Evolutionary conservation across 2,329 filamentous ascomycete species (phyloP), one percentile per base, ranked within the genome.

Genomic region (Talaromyces sp.): DNA sequence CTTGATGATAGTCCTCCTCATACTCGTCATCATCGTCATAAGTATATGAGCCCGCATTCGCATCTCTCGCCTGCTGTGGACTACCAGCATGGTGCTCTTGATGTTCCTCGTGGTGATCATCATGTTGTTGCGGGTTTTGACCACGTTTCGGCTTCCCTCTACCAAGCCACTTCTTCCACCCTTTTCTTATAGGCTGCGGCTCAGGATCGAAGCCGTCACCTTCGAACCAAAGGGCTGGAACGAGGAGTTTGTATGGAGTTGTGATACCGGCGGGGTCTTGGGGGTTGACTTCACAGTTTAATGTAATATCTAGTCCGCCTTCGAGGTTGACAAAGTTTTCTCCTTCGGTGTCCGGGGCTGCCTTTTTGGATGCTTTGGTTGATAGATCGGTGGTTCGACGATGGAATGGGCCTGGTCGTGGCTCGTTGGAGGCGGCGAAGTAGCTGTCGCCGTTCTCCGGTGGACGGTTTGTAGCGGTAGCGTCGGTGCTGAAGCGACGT

Each of bases 271-370:
- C 85, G 0, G 95, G 94, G 71, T 99, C 93, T 68, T 87, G 88
- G 52, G 91, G 86, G 71, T 90, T 93, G 67, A 97, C 87, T 79
- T 99, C 95, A 68, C 97, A 88, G 71, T 97, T 97, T 50, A 99
- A 79, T 60, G 88, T 90, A 41, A 99, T 89, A 69, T 97, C 93
- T 10, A 99, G 81, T 0, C 92, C 93, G 35, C 90, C 90, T 73
- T 95, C 87, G 0, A 97, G 83, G 73, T 97, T 88, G 66, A 98
- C 81, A 63, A 81, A 80, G 58, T 78, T 86, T 56, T 79, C 75
- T n/a, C 73, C 78, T 81, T 71, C 76, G 83, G 79, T 89, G 82
- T 76, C 83, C 74, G 70, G 10, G 11, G 37, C 22, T 45, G 39
- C 80, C 67, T 85, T 84, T 70, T 83, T 84, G 69, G 84, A 80